These are phyloP conservation scores for Silene coronaria DNA, from an alignment of 179 eudicot species.

Conservation along the genomic window DNA sequence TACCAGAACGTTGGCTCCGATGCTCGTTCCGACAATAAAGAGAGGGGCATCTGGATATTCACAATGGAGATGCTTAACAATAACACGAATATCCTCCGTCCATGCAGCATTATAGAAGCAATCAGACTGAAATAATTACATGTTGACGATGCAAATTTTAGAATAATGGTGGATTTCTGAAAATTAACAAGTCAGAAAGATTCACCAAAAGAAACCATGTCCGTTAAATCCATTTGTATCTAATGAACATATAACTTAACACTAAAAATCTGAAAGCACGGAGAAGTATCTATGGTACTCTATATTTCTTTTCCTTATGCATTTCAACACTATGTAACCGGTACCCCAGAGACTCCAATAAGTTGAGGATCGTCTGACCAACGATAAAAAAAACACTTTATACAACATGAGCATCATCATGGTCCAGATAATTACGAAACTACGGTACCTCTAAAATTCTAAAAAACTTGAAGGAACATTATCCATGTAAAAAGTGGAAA, in stretches of 20 bases:
- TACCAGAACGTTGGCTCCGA: slow-evolving; percentile 78
- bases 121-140: slow-evolving; percentile 61
- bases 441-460: background rate
- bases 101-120: slow-evolving; percentile 81
- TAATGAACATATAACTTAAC: background rate
- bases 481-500: background rate
- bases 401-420: slow-evolving; percentile 3
- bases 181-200: background rate
- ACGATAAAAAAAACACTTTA: background rate
- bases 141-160: slow-evolving; percentile 1
- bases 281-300: background rate
- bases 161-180: background rate
- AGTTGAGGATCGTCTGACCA: slow-evolving; percentile 5
- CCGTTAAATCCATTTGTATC: background rate
- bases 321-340: slow-evolving; percentile 11
- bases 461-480: background rate
- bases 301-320: background rate
- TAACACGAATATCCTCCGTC: slow-evolving; percentile 75
- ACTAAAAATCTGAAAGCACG: background rate
- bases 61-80: slow-evolving; percentile 54
- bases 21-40: slow-evolving; percentile 81
- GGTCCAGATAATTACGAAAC: background rate
- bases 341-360: background rate
- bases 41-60: slow-evolving; percentile 69
- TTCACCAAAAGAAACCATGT: background rate